Base-by-base conservation (phyloP, 306 rosid species). In the Comarum palustre region DNA sequence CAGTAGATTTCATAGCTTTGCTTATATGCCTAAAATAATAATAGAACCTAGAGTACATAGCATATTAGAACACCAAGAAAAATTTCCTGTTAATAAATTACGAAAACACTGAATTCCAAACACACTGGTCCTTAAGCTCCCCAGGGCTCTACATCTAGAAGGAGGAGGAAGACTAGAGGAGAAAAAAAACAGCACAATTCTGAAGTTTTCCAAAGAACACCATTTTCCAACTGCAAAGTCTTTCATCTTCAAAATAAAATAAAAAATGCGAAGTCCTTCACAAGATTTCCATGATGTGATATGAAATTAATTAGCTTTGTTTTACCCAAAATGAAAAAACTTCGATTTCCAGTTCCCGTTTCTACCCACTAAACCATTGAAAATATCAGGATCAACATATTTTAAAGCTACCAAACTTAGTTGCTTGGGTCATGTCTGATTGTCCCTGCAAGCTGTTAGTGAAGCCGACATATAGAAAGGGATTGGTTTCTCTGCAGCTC, bases 401-500 rank as follows among this genome's bases (percentile, higher is more conserved):
- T 6, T 0, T 16, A 41, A 50, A 29, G 66, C 65, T 34, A n/a
- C 10, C 68, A 27, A 55, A 59, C 55, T 32, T 43, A 75, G 71
- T 79, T 39, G 79, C 74, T 70, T 85, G 90, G 90, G 80, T 74
- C 85, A 60, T 74, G 83, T 73, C 79, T 59, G 14, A 7, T 17
- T 8, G 43, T 61, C 12, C 8, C 6, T 77, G 82, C 86, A 71
- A 80, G 84, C 77, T 82, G 88, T 83, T 74, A 64, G 60, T n/a
- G 61, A 43, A 25, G 34, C 43, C 24, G 36, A 48, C 24, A 29
- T 20, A 6, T 39, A 59, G 41, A 65, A 38, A 45, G 82, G 72
- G 80, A 65, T 75, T 76, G 83, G 82, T 86, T 81, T 79, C 64
- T 31, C 65, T 14, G 77, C 85, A 81, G 84, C 95, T 83, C 98